Base-by-base conservation (phyloP, 768 basidiomycete genomes). In the Inosperma sp. region DNA sequence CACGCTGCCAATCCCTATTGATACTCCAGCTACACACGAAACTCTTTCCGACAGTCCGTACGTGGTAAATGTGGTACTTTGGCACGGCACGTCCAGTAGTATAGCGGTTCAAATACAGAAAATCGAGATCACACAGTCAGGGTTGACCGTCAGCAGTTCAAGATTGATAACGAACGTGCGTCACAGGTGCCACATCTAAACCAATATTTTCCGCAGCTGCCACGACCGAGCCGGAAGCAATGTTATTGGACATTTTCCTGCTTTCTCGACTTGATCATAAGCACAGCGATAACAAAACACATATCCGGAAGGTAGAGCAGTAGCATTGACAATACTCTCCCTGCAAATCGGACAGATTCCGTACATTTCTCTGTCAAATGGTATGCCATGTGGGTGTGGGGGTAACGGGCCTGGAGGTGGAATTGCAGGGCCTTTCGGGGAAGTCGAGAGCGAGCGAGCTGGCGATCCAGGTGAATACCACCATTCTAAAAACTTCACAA, bases 401-500 rank as follows among this genome's bases (percentile, higher is more conserved):
- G 74, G 75, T 23, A 90, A 78, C 60, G 88, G 79, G 56, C 74
- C 76, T 36, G 89, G 93, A 12, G 89, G 89, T 56, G 87, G 86
- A 35, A 90, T 76, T 2, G 80, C 74, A 23, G 84, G 88, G 6
- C 83, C 87, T 45, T 79, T 76, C 10, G 74, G 76, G 9, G 81
- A 82, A 26, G 75, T 74, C 7, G 81, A 76, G 47, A 89, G 69
- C n/a, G 81, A 81, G 33, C 83, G 81, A 14, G 88, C 89, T 3
- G 88, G 93, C 9, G 91, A 96, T 36, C 79, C 79, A 17, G 96
- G 93, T 4, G 93, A 94, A 63, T 98, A 98, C 93, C 95, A 99
- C 93, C 96, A 99, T 69, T 98, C 93, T 39, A 96, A 74, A 68
- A 98, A 94, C 68, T 93, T 95, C 73, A 99, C 75, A 64, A 91